These are phyloP conservation scores for Kwoniella dejecticola DNA, from an alignment of 768 basidiomycete genomes.

Conservation along the genomic window DNA sequence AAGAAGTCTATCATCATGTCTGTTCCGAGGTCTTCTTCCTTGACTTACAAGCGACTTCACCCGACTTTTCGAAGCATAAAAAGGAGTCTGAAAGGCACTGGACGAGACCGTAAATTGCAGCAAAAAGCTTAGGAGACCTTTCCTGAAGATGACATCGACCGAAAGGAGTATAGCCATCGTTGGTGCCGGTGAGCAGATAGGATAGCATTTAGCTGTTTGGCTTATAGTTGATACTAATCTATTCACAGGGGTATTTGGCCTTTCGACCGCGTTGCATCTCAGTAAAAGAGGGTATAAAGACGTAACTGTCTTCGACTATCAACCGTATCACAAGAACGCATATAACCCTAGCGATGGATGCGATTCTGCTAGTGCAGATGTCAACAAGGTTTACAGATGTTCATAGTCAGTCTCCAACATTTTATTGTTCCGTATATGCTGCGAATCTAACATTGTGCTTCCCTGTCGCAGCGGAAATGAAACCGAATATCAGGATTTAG, in stretches of 20 bases:
- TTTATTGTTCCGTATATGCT: not conserved
- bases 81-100: no score
- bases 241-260: conserved; percentile 22
- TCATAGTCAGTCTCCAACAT: conserved; percentile 16
- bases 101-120: no score
- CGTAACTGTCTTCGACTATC: conserved; percentile 32
- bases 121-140: no score
- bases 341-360: conserved; percentile 35
- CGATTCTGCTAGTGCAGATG: conserved; percentile 32
- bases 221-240: not conserved
- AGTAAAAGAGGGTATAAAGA: conserved; percentile 18
- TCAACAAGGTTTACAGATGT: conserved; percentile 41
- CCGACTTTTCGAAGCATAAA: no score
- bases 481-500: conserved; percentile 37
- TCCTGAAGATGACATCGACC: no score
- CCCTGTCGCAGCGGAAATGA: conserved; percentile 19
- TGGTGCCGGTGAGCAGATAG: conserved; percentile 24
- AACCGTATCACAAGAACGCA: conserved; percentile 30
- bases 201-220: not conserved
- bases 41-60: no score
- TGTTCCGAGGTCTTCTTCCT: no score
- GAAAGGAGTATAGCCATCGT: conserved; percentile 25
- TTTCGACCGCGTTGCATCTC: conserved; percentile 19
- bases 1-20: no score
- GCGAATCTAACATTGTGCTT: not conserved